These are phyloP conservation scores for Aspergillus kassunensis DNA, from an alignment of 495 filamentous ascomycete genomes.

Conservation along the genomic window DNA sequence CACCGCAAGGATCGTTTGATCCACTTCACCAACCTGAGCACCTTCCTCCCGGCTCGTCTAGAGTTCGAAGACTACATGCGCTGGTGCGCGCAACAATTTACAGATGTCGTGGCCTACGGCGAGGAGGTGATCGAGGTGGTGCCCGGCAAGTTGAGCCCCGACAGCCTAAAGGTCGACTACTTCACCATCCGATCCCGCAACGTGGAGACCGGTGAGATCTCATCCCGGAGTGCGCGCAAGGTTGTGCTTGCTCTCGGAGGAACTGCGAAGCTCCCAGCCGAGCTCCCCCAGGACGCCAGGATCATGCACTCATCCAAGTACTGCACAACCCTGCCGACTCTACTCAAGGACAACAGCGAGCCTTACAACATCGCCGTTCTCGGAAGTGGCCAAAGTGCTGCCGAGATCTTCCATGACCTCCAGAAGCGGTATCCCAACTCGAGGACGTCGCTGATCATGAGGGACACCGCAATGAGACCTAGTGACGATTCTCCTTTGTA, in stretches of 20 bases:
- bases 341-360: slow-evolving; percentile 53
- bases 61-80: slow-evolving; percentile 95
- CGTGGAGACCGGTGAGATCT: slow-evolving; percentile 45
- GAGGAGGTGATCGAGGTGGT: slow-evolving; percentile 64
- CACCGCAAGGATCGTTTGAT: slow-evolving; percentile 73
- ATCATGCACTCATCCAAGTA: slow-evolving; percentile 93
- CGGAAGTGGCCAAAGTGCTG: slow-evolving; percentile 87
- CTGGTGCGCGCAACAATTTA: slow-evolving; percentile 84
- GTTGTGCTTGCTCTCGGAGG: slow-evolving; percentile 87
- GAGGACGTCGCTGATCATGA: slow-evolving; percentile 71
- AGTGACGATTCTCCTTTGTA: slow-evolving; percentile 96
- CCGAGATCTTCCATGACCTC: slow-evolving; percentile 91
- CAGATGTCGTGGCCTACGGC: slow-evolving; percentile 71
- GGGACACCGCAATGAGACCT: slow-evolving; percentile 73
- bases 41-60: slow-evolving; percentile 78
- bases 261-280: slow-evolving; percentile 67
- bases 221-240: slow-evolving; percentile 61
- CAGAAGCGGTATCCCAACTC: slow-evolving; percentile 78
- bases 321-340: slow-evolving; percentile 53
- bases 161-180: slow-evolving; percentile 38
- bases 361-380: slow-evolving; percentile 76
- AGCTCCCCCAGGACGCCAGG: slow-evolving; percentile 58
- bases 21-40: slow-evolving; percentile 83
- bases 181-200: slow-evolving; percentile 57
- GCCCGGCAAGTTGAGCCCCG: slow-evolving; percentile 33